Base-by-base conservation (phyloP, 1,284 basidiomycete genomes). In the Xerocomus cyaneibrunnescens region DNA sequence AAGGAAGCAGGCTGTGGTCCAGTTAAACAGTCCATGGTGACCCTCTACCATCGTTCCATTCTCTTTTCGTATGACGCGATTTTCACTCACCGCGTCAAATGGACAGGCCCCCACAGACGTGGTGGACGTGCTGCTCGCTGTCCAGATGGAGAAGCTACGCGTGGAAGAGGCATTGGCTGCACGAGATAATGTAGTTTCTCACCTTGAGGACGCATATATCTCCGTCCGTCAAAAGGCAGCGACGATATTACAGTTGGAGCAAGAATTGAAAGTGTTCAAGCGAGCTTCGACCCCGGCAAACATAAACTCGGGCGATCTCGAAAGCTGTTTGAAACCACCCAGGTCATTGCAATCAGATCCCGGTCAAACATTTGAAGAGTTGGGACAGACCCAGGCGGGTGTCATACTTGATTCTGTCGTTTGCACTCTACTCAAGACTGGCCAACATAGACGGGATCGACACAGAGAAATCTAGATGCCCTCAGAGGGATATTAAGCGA, bases 181-280 rank as follows among this genome's bases (percentile, higher is more conserved):
- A 25, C 79, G 87, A 37, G 87, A 89, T 62, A 76, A 75, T 31
- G 78, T 78, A n/a, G 78, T 85, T 1, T 67, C 77, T 35, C 80
- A 78, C 25, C 76, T 89, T n/a, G 73, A 77, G 25, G 76, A 80
- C 38, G 84, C 84, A 3, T 85, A 83, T 61, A 67, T 72, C 22
- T 81, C 82, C 0, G 71, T 89, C 52, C 76, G 78, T 28, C 76
- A 84, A 60, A 88, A 88, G 68, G 72, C 77, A 3, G 67, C 72
- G 16, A 64, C 71, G 8, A 79, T 89, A 50, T 73, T 77, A 30
- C 68, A 64, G 5, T 66, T 87, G 30, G 74, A 79, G 52, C 69
- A 73, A 50, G 75, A 80, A 57, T 63, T 72, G 17, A 57, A 63
- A 21, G 61, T 65, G 42, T 58, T 64, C 17, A 61, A 59, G 34